phyloP scores from a whole-genome alignment of 1,284 basidiomycete species.

The Coniferiporia sulphurascens region DNA sequence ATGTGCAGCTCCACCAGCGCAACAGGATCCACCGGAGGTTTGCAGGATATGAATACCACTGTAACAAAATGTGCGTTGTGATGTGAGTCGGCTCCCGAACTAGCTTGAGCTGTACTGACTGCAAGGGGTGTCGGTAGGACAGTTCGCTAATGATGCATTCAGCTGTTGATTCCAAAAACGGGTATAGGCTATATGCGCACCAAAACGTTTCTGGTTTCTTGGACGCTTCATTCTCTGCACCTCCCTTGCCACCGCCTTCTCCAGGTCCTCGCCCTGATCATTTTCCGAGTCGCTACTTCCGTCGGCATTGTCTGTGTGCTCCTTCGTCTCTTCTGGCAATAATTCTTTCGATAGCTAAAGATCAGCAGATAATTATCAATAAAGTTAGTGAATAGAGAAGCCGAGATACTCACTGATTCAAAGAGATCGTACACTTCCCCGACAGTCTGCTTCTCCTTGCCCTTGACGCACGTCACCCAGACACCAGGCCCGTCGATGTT shows the following conservation, averaged over 20 bases:
- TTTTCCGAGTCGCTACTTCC: constrained; percentile 29
- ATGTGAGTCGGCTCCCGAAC: background rate
- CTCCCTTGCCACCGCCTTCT: constrained; percentile 67
- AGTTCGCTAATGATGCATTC: constrained; percentile 46
- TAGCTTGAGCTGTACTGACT: constrained; percentile 38
- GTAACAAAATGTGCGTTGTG: constrained; percentile 7
- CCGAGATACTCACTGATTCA: constrained; percentile 52
- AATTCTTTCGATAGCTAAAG: constrained; percentile 60
- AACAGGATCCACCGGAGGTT: constrained; percentile 72
- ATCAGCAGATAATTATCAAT: constrained; percentile 4
- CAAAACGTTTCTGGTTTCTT: constrained; percentile 56
- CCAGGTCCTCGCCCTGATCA: constrained; percentile 41
- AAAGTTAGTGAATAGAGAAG: background rate
- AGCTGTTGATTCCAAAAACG: constrained; percentile 10
- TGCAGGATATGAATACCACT: constrained; percentile 80
- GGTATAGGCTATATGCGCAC: constrained; percentile 35
- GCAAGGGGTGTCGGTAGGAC: constrained; percentile 72
- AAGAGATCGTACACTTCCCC: constrained; percentile 75
- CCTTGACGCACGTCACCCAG: constrained; percentile 78
- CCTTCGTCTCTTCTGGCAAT: constrained; percentile 47
- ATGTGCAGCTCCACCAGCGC: constrained; percentile 61
- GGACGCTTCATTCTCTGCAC: constrained; percentile 65
- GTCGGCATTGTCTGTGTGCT: constrained; percentile 26
- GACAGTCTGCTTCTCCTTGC: constrained; percentile 72
- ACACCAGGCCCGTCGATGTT: constrained; percentile 72